A percentile compares a stretch with the other conserved stretches of the same genome.
phyloP scores from a whole-genome alignment of 805 yeast species.

The Lachancea nothofagi region DNA sequence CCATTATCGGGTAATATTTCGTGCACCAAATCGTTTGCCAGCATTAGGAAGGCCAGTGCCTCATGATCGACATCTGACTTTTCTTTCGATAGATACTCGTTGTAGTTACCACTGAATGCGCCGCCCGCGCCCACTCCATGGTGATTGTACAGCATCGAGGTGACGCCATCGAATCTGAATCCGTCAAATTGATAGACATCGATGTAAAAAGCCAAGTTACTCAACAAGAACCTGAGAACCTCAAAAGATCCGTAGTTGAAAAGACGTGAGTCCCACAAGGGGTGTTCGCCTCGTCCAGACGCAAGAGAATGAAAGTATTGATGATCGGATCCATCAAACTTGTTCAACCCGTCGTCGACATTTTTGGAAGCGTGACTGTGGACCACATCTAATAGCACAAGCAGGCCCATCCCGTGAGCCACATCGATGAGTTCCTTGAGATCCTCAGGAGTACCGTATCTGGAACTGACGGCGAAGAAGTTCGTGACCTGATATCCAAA shows the following conservation, averaged over 20 bases:
- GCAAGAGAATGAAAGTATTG: slow-evolving; percentile 76
- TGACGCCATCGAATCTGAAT: slow-evolving; percentile 94
- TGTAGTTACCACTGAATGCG: slow-evolving; percentile 87
- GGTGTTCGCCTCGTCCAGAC: slow-evolving; percentile 85
- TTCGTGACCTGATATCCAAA: slow-evolving; percentile 96
- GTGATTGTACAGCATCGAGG: slow-evolving; percentile 84
- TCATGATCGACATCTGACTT: slow-evolving; percentile 77
- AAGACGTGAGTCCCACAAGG: slow-evolving; percentile 92
- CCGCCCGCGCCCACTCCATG: slow-evolving; percentile 84
- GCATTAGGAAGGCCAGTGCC: slow-evolving; percentile 78
- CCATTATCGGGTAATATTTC: slow-evolving; percentile 49
- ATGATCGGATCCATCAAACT: slow-evolving; percentile 91
- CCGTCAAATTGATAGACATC: slow-evolving; percentile 90
- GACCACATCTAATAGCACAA: slow-evolving; percentile 85
- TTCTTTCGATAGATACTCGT: slow-evolving; percentile 72
- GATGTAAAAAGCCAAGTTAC: slow-evolving; percentile 77
- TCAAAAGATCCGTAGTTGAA: slow-evolving; percentile 91
- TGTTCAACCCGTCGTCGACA: slow-evolving; percentile 87
- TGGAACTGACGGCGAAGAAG: slow-evolving; percentile 82
- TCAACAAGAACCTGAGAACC: slow-evolving; percentile 76
- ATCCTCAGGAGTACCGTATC: slow-evolving; percentile 95
- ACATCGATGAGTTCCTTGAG: slow-evolving; percentile 83
- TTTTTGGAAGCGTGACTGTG: slow-evolving; percentile 96
- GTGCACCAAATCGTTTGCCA: slow-evolving; percentile 76
- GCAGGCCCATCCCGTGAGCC: slow-evolving; percentile 83